Evolutionary conservation across 805 yeast genomes (phyloP).

Genomic region (Candida silvatica): DNA sequence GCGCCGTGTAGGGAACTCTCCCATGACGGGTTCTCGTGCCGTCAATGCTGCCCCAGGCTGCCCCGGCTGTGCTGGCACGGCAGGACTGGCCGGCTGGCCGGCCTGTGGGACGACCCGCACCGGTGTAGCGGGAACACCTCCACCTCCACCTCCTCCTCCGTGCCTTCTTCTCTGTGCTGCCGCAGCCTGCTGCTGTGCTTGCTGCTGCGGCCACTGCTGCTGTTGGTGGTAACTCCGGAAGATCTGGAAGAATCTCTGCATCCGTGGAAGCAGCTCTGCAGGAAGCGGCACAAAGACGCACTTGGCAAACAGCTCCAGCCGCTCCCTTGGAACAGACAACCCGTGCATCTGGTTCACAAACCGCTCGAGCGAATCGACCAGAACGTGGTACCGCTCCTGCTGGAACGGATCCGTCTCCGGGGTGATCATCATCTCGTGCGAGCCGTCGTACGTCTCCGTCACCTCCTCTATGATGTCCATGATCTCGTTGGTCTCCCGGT

Average conservation of each 20-base stretch:
- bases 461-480: slow-evolving; percentile 22
- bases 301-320: slow-evolving; percentile 22
- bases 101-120: not conserved
- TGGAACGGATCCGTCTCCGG: slow-evolving; percentile 14
- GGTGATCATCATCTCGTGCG: slow-evolving; percentile 11
- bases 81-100: not conserved
- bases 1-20: not conserved
- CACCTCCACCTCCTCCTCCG: not conserved
- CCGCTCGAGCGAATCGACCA: slow-evolving; percentile 20
- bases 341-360: slow-evolving; percentile 22
- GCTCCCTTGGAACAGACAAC: slow-evolving; percentile 17
- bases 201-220: slow-evolving; percentile 1
- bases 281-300: slow-evolving; percentile 23
- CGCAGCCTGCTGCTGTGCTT: not conserved
- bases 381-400: slow-evolving; percentile 18
- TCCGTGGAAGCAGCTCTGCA: slow-evolving; percentile 21
- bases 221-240: slow-evolving; percentile 5
- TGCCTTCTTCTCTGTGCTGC: slow-evolving; percentile 1
- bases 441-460: slow-evolving; percentile 13
- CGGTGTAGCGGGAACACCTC: not conserved
- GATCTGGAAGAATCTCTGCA: slow-evolving; percentile 23
- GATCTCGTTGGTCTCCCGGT: slow-evolving; percentile 23
- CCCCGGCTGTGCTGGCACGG: not conserved
- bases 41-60: no score
- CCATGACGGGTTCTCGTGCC: no score